These are phyloP conservation scores for Apiospora koreana DNA, from an alignment of 2,329 filamentous ascomycete genomes.

Conservation along the genomic window DNA sequence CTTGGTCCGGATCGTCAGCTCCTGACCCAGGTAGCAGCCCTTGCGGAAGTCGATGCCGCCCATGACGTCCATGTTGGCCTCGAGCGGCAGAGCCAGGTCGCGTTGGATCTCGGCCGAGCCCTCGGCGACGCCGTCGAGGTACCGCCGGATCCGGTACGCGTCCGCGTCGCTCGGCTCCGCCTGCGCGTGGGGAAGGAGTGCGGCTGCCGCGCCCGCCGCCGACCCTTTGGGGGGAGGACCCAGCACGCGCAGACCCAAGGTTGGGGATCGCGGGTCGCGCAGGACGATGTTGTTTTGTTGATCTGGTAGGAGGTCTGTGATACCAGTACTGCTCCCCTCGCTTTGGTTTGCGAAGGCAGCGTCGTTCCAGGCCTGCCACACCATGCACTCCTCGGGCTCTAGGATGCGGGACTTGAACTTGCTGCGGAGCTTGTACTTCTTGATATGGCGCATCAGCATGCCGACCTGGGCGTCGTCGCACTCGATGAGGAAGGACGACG, in stretches of 20 bases:
- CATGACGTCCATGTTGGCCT: conserved; percentile 86
- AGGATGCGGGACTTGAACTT: conserved; percentile 72
- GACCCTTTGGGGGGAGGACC: conserved; percentile 34
- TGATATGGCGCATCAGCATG: conserved; percentile 69
- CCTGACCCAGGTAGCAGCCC: conserved; percentile 95
- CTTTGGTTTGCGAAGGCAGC: background rate
- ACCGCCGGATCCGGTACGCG: conserved; percentile 75
- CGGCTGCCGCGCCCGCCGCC: no score
- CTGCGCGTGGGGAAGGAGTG: conserved; percentile 35
- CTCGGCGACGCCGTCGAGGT: conserved; percentile 80
- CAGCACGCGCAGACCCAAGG: conserved; percentile 54
- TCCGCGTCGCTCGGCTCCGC: conserved; percentile 51
- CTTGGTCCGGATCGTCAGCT: conserved; percentile 92
- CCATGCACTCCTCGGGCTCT: conserved; percentile 61
- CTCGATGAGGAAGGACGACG: conserved; percentile 71
- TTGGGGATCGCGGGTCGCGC: conserved; percentile 55
- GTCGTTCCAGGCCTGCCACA: conserved; percentile 75
- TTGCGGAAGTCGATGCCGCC: conserved; percentile 89
- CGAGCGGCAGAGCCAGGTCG: conserved; percentile 77
- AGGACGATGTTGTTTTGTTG: conserved; percentile 37
- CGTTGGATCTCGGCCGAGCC: conserved; percentile 76
- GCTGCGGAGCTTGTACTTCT: conserved; percentile 81
- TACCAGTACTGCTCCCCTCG: background rate
- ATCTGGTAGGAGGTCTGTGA: conserved; percentile 38
- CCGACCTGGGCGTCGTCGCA: conserved; percentile 70